Evolutionary conservation across 805 yeast species (phyloP), one percentile per base, ranked within the genome.

Genomic region (Lipomyces lipofer): DNA sequence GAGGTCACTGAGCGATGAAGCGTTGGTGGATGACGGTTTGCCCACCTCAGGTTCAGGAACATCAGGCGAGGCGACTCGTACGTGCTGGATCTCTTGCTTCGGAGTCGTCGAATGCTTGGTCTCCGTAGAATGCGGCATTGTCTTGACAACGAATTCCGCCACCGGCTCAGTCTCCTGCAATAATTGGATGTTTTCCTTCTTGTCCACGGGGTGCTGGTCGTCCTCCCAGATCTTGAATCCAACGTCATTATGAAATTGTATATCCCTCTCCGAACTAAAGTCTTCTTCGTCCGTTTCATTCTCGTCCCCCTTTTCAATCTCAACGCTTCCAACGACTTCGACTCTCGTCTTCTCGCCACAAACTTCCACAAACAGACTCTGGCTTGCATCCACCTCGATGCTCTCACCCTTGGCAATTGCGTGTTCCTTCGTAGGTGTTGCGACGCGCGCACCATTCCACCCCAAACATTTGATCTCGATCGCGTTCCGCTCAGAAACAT

Each of bases 381-480:
- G 74, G 38, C 81, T 75, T 51, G 78, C 76, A 5, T 94, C 94
- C 65, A 90, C 72, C 2, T 75, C 71, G 19, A 88, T 76, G 1
- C 80, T 73, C 70, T 91, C 96, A 51, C 77, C 80, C 54, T 80
- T 78, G 54, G 78, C 71, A 45, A 91, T 77, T 43, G 76, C 73
- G 58, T 84, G 77, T 60, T 83, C 72, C 1, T 51, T 47, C 24
- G 30, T n/a, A 45, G 60, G 51, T 0, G 96, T 94, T 3, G 79
- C 75, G 17, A 90, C 78, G 8, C 79, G 77, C 47, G 87, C 72
- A 9, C 97, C 97, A 68, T 92, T 92, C 71, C 83, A 79, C 2
- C 98, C 97, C 51, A 82, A 69, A 69, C 97, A 92, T 43, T 78
- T 78, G 47, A 92, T 67, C 13, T 71, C 73, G 43, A 88, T 68